Conservation (phyloP, 768 basidiomycete genomes). For the Phlebiopsis flavidoalba region DNA sequence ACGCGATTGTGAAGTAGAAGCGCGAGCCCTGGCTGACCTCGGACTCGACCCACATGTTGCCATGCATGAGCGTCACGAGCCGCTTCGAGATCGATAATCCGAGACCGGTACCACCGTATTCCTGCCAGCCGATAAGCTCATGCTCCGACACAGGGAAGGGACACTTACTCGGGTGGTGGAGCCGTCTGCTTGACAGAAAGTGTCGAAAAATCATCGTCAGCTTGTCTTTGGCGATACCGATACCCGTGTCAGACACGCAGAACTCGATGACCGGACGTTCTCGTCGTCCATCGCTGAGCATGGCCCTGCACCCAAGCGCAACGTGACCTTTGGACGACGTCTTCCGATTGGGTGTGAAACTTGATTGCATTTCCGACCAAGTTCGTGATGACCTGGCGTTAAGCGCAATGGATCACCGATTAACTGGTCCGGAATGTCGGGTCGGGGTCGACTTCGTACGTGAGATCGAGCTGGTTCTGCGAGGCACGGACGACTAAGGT, state of each 20-base stretch:
- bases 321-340: constrained; percentile 81
- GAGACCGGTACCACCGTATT: constrained; percentile 96
- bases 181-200: constrained; percentile 98
- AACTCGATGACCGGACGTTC: constrained; percentile 90
- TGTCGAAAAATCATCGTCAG: constrained; percentile 97
- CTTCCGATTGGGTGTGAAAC: constrained; percentile 84
- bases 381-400: constrained; percentile 93
- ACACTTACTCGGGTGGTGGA: constrained; percentile 84
- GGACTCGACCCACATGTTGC: constrained; percentile 98
- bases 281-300: constrained; percentile 76
- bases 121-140: constrained; percentile 36
- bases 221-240: constrained; percentile 98
- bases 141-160: constrained; percentile 4
- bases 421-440: constrained; percentile 92
- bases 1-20: constrained; percentile 96
- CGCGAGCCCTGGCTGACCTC: constrained; percentile 89
- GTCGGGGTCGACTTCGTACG: constrained; percentile 91
- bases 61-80: constrained; percentile 94
- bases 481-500: constrained; percentile 96
- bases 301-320: constrained; percentile 78
- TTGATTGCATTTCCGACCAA: constrained; percentile 96
- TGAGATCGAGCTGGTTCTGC: constrained; percentile 93
- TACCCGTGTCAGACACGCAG: constrained; percentile 96
- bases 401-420: constrained; percentile 95
- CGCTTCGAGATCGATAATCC: constrained; percentile 97